Base-by-base conservation (phyloP, 305 asterid species). In the Lippia alba region DNA sequence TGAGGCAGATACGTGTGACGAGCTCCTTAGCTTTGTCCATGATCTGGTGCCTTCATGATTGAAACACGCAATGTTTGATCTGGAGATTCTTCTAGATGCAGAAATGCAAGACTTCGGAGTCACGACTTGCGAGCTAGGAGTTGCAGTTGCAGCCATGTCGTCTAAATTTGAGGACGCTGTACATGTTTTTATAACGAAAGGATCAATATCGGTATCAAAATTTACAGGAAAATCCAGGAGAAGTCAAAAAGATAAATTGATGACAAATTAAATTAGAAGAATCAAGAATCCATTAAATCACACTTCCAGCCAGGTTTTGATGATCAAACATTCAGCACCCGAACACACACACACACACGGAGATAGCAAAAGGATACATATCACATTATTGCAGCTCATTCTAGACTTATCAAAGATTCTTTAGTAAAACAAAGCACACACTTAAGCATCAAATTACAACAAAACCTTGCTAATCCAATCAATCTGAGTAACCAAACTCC, bases 101-200 rank as follows among this genome's bases (percentile, higher is more conserved):
- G 87, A 82, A 72, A 82, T 40, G 82, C 85, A 79, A 64, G 91
- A 77, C 75, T 82, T 88, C 66, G 87, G 87, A 18, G 79, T 64
- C 70, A 78, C 81, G 54, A 88, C 49, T 57, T 86, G 91, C 1
- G 89, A 56, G 66, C 86, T 70, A 4, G 86, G 87, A 69, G 84
- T 76, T 64, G 91, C 73, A 60, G 75, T 70, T 56, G 89, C 85
- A 74, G 97, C 96, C 99, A 94, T 91, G 61, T 75, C 79, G 61
- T 49, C 74, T 9, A 45, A 69, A 59, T 58, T 17, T 56, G 63
- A 74, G 62, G 36, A 72, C 64, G 72, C 88, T 76, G 78, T 70
- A 62, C 15, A 66, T 33, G 24, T 18, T 65, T 57, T 45, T 15
- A n/a, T 63, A 34, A 8, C 5, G 48, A 48, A 56, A 60, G 63